Evolutionary conservation across 139 green algal genomes (phyloP), one percentile per base, ranked within the genome.

Genomic region (Helicosporidium sp.): DNA sequence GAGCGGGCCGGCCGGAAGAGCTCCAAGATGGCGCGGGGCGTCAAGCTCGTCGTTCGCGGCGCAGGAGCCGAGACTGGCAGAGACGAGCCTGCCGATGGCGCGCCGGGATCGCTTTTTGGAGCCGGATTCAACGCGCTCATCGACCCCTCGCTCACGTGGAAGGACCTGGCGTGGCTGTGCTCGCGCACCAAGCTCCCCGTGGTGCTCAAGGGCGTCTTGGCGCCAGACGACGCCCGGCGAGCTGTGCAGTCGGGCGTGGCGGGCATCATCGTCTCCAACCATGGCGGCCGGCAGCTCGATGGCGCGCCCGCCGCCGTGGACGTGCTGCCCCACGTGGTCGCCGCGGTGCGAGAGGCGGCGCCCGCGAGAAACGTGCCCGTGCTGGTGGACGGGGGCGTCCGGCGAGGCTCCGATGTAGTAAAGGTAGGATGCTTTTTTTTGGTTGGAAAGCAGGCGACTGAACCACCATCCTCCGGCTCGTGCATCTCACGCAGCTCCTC

Each of bases 221-320:
- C 71, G 0, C 64, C 78, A 0, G 69, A 68, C 0, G 85, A 95
- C 55, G 84, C 80, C 0, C 37, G 48, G 17, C 43, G 70, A 2
- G 84, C 82, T 1, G 45, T 93, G 3, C 26, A 76, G 10, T 43
- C 57, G 54, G 80, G 65, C 1, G 77, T 76, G n/a, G 75, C 83
- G 39, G 82, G 68, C 51, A 87, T 95, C 27, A 64, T 91, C 10
- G 73, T 97, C 4, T 80, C 41, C 27, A 74, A 76, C 43, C 67
- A 89, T 41, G 78, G 75, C 35, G 84, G 83, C 6, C 61, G 86
- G 12, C 86, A 96, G 73, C 68, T 95, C 49, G 87, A 95, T 69
- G 78, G 58, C 31, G 54, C 80, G 12, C 72, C 76, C 5, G 60
- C 76, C 12, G 66, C 77, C 0, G 48, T 95, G 23, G 67, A 87